Conservation (phyloP, 441 rosid genomes). For the Brassica balearica region DNA sequence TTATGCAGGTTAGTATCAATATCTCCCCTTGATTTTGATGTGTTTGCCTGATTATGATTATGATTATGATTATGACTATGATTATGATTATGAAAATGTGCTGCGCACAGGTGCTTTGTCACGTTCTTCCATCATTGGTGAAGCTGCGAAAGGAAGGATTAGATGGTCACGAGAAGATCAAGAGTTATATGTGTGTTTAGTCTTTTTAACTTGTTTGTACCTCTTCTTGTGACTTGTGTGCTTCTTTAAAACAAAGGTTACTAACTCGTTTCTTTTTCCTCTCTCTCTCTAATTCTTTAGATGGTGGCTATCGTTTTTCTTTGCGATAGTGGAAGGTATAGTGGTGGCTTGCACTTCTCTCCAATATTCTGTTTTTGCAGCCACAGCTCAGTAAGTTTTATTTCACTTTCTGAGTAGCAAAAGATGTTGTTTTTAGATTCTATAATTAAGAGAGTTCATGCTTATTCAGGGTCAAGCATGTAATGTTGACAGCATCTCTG, state of each 20-base stretch:
- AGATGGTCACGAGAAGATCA: conserved; percentile 96
- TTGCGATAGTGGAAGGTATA: conserved; percentile 82
- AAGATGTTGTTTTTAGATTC: not conserved
- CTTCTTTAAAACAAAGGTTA: conserved; percentile 19
- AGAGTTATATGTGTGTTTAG: conserved; percentile 86
- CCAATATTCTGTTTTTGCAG: conserved; percentile 83
- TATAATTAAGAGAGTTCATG: conserved; percentile 3
- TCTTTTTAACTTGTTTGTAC: too few species aligned
- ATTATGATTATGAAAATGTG: conserved; percentile 13
- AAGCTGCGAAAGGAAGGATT: conserved; percentile 96
- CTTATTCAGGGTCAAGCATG: conserved; percentile 80
- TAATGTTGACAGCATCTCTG: conserved; percentile 71
- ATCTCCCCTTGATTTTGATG: too few species aligned
- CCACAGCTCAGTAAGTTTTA: conserved; percentile 66
- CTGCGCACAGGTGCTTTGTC: conserved; percentile 75
- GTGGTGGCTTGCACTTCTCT: conserved; percentile 85
- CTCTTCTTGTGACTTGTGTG: conserved; percentile 13
- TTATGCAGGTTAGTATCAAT: conserved; percentile 73
- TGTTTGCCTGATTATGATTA: too few species aligned
- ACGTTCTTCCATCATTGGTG: conserved; percentile 86
- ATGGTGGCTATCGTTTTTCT: conserved; percentile 96
- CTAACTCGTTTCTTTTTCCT: too few species aligned
- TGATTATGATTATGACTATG: conserved; percentile 13
- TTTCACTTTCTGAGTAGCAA: conserved; percentile 18
- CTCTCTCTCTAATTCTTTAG: conserved; percentile 57